Conservation (phyloP, 345 rosid species). For the Eutrema heterophyllum region DNA sequence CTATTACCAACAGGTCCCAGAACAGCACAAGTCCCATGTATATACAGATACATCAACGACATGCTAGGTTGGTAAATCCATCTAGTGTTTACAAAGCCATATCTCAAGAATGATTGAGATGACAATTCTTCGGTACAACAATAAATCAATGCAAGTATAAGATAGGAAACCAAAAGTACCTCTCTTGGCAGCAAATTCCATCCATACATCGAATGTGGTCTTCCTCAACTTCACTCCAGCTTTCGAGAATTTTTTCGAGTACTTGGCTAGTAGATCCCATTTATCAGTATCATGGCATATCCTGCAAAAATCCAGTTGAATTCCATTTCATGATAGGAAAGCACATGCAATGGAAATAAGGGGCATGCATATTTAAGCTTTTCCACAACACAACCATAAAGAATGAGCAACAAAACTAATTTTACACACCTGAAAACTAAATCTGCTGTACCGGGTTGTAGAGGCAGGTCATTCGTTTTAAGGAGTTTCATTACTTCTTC, state of each 20-base stretch:
- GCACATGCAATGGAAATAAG: neutral
- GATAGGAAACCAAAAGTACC: conserved; percentile 30
- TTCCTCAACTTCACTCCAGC: conserved; percentile 66
- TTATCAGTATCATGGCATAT: conserved; percentile 57
- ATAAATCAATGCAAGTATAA: neutral
- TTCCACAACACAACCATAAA: neutral
- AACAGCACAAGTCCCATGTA: neutral
- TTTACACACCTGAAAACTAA: conserved; percentile 61
- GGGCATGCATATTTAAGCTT: neutral
- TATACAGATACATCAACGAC: neutral
- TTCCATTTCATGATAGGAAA: neutral
- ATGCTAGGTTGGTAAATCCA: neutral
- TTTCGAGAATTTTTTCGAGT: conserved; percentile 52
- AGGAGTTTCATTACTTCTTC: conserved; percentile 62
- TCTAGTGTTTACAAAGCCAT: neutral
- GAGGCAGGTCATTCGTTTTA: conserved; percentile 49
- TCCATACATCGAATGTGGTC: conserved; percentile 70
- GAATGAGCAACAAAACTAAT: neutral
- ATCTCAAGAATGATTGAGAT: neutral
- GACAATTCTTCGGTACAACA: neutral
- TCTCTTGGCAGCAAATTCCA: conserved; percentile 73
- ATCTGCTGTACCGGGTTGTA: conserved; percentile 83
- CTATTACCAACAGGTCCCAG: neutral
- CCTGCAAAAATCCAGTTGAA: conserved; percentile 41
- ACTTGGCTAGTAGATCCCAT: conserved; percentile 64